Evolutionary conservation across 1,284 basidiomycete species (phyloP).

Genomic region (Cutaneotrichosporon dermatis): DNA sequence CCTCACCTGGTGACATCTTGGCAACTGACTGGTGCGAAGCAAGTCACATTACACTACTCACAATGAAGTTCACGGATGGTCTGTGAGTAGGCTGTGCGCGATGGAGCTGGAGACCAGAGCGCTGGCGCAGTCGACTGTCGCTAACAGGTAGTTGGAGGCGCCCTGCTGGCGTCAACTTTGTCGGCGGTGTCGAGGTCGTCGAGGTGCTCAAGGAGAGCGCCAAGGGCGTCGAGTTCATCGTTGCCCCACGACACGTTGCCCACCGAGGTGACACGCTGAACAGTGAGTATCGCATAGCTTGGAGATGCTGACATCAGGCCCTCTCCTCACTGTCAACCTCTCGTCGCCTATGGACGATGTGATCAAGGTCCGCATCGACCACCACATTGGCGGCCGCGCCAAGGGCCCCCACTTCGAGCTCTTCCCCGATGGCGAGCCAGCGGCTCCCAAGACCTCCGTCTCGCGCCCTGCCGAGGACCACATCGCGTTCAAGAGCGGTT

Average conservation of each 20-base stretch:
- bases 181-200: constrained; percentile 58
- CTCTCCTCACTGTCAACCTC: constrained; percentile 59
- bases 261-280: constrained; percentile 12
- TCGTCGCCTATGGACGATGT: constrained; percentile 64
- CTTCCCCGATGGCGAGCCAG: constrained; percentile 58
- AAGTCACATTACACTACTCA: background rate
- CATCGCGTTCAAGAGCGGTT: constrained; percentile 45
- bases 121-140: background rate
- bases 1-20: too few species aligned
- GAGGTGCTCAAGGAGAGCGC: constrained; percentile 41
- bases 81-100: constrained; percentile 45
- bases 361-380: constrained; percentile 54
- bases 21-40: too few species aligned
- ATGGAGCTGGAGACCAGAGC: too few species aligned
- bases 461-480: constrained; percentile 43
- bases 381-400: constrained; percentile 54
- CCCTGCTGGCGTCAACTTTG: constrained; percentile 46
- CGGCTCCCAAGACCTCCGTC: constrained; percentile 52
- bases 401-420: constrained; percentile 57
- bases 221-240: constrained; percentile 58
- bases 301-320: constrained; percentile 53
- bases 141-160: constrained; percentile 27
- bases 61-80: constrained; percentile 54
- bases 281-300: constrained; percentile 44
- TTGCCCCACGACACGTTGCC: constrained; percentile 56